Evolutionary conservation across 2,329 filamentous ascomycete genomes (phyloP).

Genomic region (Cladosporium austrohemisphaericum): DNA sequence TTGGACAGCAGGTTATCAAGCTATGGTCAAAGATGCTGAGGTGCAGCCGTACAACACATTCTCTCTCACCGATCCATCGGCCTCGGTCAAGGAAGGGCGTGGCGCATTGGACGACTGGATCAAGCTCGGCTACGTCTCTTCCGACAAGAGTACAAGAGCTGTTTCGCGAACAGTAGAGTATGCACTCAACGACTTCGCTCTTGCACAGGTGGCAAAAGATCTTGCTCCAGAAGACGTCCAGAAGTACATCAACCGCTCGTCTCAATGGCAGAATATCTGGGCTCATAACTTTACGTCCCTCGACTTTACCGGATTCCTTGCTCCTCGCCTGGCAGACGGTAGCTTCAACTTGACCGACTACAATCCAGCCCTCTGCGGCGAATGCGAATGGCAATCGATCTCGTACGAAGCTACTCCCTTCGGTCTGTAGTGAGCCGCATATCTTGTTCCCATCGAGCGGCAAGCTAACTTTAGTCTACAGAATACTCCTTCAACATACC

Average conservation of each 20-base stretch:
- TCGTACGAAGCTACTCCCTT: slow-evolving; percentile 43
- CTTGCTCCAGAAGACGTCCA: slow-evolving; percentile 39
- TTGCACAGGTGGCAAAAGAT: slow-evolving; percentile 39
- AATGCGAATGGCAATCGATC: slow-evolving; percentile 40
- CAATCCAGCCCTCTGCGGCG: slow-evolving; percentile 41
- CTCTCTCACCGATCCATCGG: slow-evolving; percentile 28
- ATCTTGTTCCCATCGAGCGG: not conserved
- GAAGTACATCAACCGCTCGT: slow-evolving; percentile 37
- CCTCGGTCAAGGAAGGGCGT: slow-evolving; percentile 41
- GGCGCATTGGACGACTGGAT: slow-evolving; percentile 43
- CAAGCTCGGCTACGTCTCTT: slow-evolving; percentile 39
- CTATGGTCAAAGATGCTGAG: slow-evolving; percentile 36
- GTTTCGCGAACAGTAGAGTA: slow-evolving; percentile 44
- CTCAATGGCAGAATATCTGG: slow-evolving; percentile 43
- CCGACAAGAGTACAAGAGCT: slow-evolving; percentile 34
- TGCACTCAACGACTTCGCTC: slow-evolving; percentile 42
- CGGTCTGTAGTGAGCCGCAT: not conserved
- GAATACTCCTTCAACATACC: slow-evolving; percentile 45
- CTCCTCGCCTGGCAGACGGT: slow-evolving; percentile 27
- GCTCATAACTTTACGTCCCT: slow-evolving; percentile 35
- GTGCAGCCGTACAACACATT: slow-evolving; percentile 30
- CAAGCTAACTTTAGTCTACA: not conserved
- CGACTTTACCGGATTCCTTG: slow-evolving; percentile 33
- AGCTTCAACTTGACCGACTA: slow-evolving; percentile 34
- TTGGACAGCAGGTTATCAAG: slow-evolving; percentile 33